Conservation (phyloP, 495 filamentous ascomycete genomes). For the Bathelium albidoporum region DNA sequence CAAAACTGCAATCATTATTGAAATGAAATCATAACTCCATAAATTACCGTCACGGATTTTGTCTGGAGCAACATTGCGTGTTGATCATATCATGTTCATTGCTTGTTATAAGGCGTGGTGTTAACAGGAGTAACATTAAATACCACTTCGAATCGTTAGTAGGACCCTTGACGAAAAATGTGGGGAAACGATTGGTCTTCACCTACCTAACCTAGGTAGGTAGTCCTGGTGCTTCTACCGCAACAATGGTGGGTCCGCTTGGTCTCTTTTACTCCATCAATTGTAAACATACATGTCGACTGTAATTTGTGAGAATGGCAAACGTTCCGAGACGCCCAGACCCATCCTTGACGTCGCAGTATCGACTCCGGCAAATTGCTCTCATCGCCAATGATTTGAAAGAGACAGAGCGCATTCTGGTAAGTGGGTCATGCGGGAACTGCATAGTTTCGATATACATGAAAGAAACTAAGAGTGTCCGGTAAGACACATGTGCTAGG, state of each 20-base stretch:
- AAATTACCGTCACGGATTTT: too few species aligned
- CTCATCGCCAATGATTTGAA: constrained; percentile 20
- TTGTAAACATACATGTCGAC: background rate
- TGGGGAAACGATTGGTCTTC: background rate
- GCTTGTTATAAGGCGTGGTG: too few species aligned
- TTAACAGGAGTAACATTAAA: too few species aligned
- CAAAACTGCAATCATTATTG: background rate
- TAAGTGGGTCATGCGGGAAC: background rate
- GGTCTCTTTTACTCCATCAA: background rate
- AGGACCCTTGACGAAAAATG: background rate
- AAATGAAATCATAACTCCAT: too few species aligned
- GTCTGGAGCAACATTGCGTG: background rate
- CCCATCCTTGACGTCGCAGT: constrained; percentile 11
- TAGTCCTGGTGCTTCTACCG: too few species aligned
- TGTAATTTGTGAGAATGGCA: background rate
- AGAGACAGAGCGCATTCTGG: constrained; percentile 13
- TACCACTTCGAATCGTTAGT: background rate
- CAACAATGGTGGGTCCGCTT: too few species aligned
- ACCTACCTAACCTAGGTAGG: too few species aligned
- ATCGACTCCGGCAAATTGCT: constrained; percentile 25
- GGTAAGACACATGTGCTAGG: constrained; percentile 19
- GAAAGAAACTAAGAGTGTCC: background rate
- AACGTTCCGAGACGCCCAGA: background rate
- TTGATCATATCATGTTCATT: too few species aligned
- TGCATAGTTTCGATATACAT: background rate